These are phyloP conservation scores for Penicillium sp. DNA, from an alignment of 2,329 filamentous ascomycete species.

Conservation along the genomic window DNA sequence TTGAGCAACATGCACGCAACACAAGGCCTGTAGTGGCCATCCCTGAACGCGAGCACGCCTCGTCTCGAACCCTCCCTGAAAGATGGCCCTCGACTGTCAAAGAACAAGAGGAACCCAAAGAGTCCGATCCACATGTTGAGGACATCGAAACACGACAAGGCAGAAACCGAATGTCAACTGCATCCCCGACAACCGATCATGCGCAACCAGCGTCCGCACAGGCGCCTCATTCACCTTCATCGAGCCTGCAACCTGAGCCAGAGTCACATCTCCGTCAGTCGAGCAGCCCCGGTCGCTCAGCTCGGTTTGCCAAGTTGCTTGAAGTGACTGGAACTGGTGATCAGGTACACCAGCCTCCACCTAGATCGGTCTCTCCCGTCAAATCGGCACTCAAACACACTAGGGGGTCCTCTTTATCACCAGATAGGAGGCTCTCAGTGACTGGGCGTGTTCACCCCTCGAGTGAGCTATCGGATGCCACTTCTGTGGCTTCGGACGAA, in stretches of 20 bases:
- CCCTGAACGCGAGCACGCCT: slow-evolving; percentile 7
- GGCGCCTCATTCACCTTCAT: slow-evolving; percentile 17
- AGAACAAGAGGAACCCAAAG: slow-evolving; percentile 13
- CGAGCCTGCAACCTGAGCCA: slow-evolving; percentile 12
- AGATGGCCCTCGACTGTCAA: slow-evolving; percentile 12
- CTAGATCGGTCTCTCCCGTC: slow-evolving; percentile 61
- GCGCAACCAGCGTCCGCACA: slow-evolving; percentile 23
- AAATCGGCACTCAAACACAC: slow-evolving; percentile 65
- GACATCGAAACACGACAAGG: neutral
- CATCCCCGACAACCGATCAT: slow-evolving; percentile 14
- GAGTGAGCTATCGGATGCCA: slow-evolving; percentile 60
- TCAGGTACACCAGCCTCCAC: slow-evolving; percentile 59
- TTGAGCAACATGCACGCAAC: neutral
- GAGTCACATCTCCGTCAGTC: slow-evolving; percentile 34
- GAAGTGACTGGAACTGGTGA: slow-evolving; percentile 50
- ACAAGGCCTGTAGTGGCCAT: neutral
- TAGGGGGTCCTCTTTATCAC: slow-evolving; percentile 45
- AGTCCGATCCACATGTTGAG: neutral
- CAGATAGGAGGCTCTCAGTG: slow-evolving; percentile 30
- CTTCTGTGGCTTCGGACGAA: slow-evolving; percentile 52
- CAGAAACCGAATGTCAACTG: slow-evolving; percentile 4
- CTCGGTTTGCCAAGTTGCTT: slow-evolving; percentile 59
- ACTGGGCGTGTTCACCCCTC: slow-evolving; percentile 34
- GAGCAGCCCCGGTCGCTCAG: slow-evolving; percentile 55
- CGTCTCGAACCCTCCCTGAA: slow-evolving; percentile 15